Conservation (phyloP, 1,139 yeast species). For the Yamadazyma siamensis region DNA sequence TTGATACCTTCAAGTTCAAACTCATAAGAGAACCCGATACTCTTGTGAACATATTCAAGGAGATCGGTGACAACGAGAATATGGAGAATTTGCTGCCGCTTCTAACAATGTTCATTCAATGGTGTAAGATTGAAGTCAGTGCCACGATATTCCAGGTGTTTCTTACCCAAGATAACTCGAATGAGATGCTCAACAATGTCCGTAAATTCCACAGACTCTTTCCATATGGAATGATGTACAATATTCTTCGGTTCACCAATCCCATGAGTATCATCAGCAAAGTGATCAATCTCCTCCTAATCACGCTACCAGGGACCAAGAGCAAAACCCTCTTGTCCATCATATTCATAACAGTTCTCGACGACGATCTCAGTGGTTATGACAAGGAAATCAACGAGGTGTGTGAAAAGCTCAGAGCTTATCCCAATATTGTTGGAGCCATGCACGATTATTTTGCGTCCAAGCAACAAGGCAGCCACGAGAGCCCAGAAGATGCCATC, state of each 20-base stretch:
- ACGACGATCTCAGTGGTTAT: slow-evolving; percentile 74
- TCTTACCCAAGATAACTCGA: slow-evolving; percentile 75
- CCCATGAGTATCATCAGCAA: slow-evolving; percentile 82
- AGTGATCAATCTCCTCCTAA: slow-evolving; percentile 72
- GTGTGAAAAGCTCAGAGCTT: slow-evolving; percentile 21
- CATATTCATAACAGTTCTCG: slow-evolving; percentile 67
- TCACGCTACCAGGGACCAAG: slow-evolving; percentile 67
- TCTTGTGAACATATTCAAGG: slow-evolving; percentile 52
- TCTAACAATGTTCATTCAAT: slow-evolving; percentile 66
- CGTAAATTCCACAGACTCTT: slow-evolving; percentile 66
- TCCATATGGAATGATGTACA: slow-evolving; percentile 74
- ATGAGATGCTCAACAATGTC: slow-evolving; percentile 67
- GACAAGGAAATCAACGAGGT: slow-evolving; percentile 52
- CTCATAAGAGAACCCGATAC: slow-evolving; percentile 48
- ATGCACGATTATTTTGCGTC: slow-evolving; percentile 18
- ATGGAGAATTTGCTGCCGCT: slow-evolving; percentile 67
- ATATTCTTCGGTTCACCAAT: slow-evolving; percentile 74
- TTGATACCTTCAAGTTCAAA: slow-evolving; percentile 54
- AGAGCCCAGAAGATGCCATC: slow-evolving; percentile 10
- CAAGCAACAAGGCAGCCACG: slow-evolving; percentile 6
- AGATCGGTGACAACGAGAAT: slow-evolving; percentile 52
- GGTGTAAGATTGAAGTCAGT: slow-evolving; percentile 80
- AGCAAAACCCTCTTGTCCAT: slow-evolving; percentile 61
- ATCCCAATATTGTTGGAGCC: slow-evolving; percentile 20
- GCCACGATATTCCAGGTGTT: slow-evolving; percentile 79